Conservation (phyloP, 2,329 filamentous ascomycete genomes). For the Diplodia mutila region DNA sequence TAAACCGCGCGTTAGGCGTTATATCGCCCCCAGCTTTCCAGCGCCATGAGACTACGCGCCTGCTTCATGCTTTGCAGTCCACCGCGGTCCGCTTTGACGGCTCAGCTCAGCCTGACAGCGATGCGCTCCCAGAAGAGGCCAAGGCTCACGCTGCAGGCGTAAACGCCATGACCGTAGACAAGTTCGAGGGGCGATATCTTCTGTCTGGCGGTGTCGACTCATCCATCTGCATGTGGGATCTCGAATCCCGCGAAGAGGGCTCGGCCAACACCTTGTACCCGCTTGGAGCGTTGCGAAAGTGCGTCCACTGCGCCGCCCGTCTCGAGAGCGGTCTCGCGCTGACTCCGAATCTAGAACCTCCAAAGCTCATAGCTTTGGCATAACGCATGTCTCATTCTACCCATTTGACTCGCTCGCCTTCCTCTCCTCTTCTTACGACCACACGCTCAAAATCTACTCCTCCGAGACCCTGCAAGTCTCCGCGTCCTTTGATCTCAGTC, state of each 20-base stretch:
- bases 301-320: background rate
- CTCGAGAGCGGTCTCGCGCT: background rate
- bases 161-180: slow-evolving; percentile 77
- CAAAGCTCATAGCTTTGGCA: slow-evolving; percentile 66
- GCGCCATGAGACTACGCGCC: slow-evolving; percentile 65
- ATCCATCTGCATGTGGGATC: slow-evolving; percentile 83
- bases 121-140: slow-evolving; percentile 39
- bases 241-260: slow-evolving; percentile 58
- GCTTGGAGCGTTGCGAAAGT: slow-evolving; percentile 19
- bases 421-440: slow-evolving; percentile 77
- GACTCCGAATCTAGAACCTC: slow-evolving; percentile 33
- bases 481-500: slow-evolving; percentile 69
- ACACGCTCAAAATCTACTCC: slow-evolving; percentile 74
- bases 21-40: slow-evolving; percentile 67
- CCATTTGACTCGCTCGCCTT: slow-evolving; percentile 77
- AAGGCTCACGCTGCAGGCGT: slow-evolving; percentile 78
- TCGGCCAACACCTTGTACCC: slow-evolving; percentile 10
- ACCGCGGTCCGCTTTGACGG: slow-evolving; percentile 73
- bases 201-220: slow-evolving; percentile 86
- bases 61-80: slow-evolving; percentile 71
- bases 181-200: slow-evolving; percentile 77
- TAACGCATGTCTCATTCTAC: slow-evolving; percentile 78
- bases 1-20: slow-evolving; percentile 73
- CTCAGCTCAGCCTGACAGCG: slow-evolving; percentile 36
- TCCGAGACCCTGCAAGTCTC: slow-evolving; percentile 65